Evolutionary conservation across 805 yeast species (phyloP).

Genomic region (Saturnispora bothae): DNA sequence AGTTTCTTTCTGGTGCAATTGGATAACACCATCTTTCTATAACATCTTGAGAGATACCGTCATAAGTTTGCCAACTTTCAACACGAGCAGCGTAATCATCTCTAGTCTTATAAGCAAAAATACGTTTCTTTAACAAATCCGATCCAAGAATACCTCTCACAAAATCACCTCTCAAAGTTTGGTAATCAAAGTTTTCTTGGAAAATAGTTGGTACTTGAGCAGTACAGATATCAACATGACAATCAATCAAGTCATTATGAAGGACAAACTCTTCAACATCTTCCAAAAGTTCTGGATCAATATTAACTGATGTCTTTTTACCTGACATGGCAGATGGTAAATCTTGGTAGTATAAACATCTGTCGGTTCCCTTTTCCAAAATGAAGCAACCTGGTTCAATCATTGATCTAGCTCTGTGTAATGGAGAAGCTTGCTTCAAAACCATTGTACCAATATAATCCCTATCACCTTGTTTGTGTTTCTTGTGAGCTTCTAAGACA

Average conservation of each 20-base stretch:
- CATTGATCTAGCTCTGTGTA: slow-evolving; percentile 75
- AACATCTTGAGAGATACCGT: slow-evolving; percentile 81
- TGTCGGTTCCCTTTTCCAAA: slow-evolving; percentile 58
- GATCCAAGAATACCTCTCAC: slow-evolving; percentile 84
- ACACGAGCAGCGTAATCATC: slow-evolving; percentile 88
- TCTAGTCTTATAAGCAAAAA: slow-evolving; percentile 75
- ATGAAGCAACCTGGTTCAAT: slow-evolving; percentile 79
- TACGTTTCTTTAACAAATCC: slow-evolving; percentile 81
- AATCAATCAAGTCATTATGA: slow-evolving; percentile 90
- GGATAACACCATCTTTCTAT: slow-evolving; percentile 92
- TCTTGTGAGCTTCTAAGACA: slow-evolving; percentile 63
- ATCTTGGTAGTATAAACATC: slow-evolving; percentile 78
- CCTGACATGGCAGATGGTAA: slow-evolving; percentile 53
- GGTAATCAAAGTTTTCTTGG: slow-evolving; percentile 95
- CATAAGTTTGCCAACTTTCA: slow-evolving; percentile 91
- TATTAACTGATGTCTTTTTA: slow-evolving; percentile 39
- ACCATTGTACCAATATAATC: slow-evolving; percentile 95
- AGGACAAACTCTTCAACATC: slow-evolving; percentile 66
- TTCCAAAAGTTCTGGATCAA: slow-evolving; percentile 78
- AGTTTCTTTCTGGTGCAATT: slow-evolving; percentile 75
- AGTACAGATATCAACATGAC: slow-evolving; percentile 92
- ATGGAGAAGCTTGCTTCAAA: slow-evolving; percentile 70
- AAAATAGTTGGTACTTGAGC: slow-evolving; percentile 91
- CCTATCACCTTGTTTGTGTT: slow-evolving; percentile 62
- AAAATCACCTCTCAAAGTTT: slow-evolving; percentile 74